A percentile compares a stretch with the other conserved stretches of the same genome.
These are phyloP conservation scores for Rhamnella rubrinervis DNA, from an alignment of 331 rosid species.

Conservation along the genomic window DNA sequence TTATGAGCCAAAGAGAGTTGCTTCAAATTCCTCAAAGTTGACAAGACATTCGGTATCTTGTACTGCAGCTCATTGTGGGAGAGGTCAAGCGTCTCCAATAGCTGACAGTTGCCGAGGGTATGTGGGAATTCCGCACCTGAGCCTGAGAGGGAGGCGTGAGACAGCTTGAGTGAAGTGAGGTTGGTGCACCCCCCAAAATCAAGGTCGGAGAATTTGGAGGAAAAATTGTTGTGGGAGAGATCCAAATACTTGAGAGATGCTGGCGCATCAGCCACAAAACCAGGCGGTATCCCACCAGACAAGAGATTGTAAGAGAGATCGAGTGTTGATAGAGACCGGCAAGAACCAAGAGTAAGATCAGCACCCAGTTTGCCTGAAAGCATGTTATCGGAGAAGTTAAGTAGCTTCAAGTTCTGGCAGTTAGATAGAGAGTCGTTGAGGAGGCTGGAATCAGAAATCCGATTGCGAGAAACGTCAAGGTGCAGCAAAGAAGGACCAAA, in stretches of 20 bases:
- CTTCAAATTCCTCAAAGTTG: slow-evolving; percentile 43
- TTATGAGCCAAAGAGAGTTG: slow-evolving; percentile 44
- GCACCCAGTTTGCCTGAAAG: slow-evolving; percentile 39
- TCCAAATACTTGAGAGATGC: slow-evolving; percentile 43
- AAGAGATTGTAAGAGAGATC: slow-evolving; percentile 50
- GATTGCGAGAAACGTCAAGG: slow-evolving; percentile 56
- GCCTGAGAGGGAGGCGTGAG: slow-evolving; percentile 41
- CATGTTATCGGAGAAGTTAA: slow-evolving; percentile 51
- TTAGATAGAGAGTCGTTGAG: slow-evolving; percentile 23
- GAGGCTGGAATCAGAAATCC: slow-evolving; percentile 30
- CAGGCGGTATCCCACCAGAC: slow-evolving; percentile 44
- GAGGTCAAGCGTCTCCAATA: slow-evolving; percentile 50
- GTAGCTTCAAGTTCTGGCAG: slow-evolving; percentile 33
- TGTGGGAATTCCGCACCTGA: slow-evolving; percentile 42
- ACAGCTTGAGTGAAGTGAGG: slow-evolving; percentile 37
- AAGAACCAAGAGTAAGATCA: slow-evolving; percentile 9
- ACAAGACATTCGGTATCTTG: slow-evolving; percentile 43
- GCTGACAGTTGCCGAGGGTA: slow-evolving; percentile 36
- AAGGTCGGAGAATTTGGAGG: slow-evolving; percentile 35
- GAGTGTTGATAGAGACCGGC: slow-evolving; percentile 31
- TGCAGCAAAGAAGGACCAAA: slow-evolving; percentile 36
- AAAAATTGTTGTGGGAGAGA: slow-evolving; percentile 58
- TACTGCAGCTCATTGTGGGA: slow-evolving; percentile 41
- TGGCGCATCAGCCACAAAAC: slow-evolving; percentile 31
- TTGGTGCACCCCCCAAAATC: slow-evolving; percentile 46